Conservation (phyloP, 2,329 filamentous ascomycete species). For the Aspergillus brasiliensis region DNA sequence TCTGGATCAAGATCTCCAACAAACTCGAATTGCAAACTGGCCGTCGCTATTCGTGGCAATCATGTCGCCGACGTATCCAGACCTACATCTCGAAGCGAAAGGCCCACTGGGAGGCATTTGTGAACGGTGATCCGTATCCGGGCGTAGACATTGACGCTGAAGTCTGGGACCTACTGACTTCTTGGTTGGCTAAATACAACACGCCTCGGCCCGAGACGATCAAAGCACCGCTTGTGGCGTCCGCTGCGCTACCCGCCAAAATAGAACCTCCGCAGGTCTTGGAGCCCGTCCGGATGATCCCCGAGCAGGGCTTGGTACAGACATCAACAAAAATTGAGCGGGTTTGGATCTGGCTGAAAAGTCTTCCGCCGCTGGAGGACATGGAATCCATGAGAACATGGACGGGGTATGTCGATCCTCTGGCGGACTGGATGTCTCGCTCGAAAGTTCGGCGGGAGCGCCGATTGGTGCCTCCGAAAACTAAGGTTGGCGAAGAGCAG, state of each 20-base stretch:
- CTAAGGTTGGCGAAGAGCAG: not conserved
- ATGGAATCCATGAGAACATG: slow-evolving; percentile 11
- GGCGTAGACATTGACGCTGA: slow-evolving; percentile 9
- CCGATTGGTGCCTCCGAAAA: not conserved
- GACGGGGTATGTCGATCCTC: not conserved
- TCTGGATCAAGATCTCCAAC: slow-evolving; percentile 26
- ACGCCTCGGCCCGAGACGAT: not conserved
- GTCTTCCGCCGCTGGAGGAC: slow-evolving; percentile 11
- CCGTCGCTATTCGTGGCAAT: slow-evolving; percentile 33
- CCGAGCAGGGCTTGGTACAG: slow-evolving; percentile 9
- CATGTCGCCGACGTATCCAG: slow-evolving; percentile 29
- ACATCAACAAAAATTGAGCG: slow-evolving; percentile 10
- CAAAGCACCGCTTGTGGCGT: not conserved
- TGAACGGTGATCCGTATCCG: slow-evolving; percentile 5
- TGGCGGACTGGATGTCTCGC: not conserved
- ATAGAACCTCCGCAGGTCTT: not conserved
- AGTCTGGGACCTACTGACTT: slow-evolving; percentile 11
- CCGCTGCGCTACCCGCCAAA: not conserved
- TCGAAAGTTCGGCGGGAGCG: not conserved
- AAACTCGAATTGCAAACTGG: slow-evolving; percentile 18
- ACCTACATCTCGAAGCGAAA: slow-evolving; percentile 19
- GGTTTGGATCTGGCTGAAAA: slow-evolving; percentile 15
- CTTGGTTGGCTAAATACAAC: slow-evolving; percentile 16
- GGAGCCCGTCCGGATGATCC: not conserved
- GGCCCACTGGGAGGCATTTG: slow-evolving; percentile 11